Conservation (phyloP, 2,329 filamentous ascomycete species). For the Colletotrichum gigasporum region DNA sequence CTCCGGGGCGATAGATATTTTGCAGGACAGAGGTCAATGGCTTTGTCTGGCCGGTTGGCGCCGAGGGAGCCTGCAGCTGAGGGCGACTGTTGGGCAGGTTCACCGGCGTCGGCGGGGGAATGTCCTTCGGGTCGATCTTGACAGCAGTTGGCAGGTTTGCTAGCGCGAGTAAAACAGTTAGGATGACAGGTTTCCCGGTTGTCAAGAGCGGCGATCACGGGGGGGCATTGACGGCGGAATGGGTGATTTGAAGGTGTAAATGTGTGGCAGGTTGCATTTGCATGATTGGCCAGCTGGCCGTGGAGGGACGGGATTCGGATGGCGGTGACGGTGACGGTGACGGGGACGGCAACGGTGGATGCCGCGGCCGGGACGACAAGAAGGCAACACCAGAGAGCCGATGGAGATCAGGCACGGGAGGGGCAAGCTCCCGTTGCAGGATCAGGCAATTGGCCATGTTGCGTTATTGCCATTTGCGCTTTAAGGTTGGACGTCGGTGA, state of each 20-base stretch:
- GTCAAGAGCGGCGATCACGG: background rate
- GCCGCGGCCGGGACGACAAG: conserved; percentile 18
- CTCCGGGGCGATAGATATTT: conserved; percentile 60
- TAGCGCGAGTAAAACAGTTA: conserved; percentile 34
- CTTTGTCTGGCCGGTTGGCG: conserved; percentile 36
- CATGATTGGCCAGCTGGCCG: background rate
- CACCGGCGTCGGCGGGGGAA: conserved; percentile 66
- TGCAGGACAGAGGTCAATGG: conserved; percentile 62
- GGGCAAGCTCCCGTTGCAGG: conserved; percentile 39
- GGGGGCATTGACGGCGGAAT: no score
- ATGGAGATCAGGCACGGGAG: conserved; percentile 27
- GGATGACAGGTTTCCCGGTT: background rate
- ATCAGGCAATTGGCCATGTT: no score
- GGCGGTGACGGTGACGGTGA: background rate
- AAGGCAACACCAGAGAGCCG: background rate
- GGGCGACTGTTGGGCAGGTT: conserved; percentile 57
- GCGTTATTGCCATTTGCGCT: conserved; percentile 31
- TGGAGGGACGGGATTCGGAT: background rate
- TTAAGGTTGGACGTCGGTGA: background rate
- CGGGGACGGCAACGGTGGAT: conserved; percentile 15
- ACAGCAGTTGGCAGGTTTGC: conserved; percentile 36
- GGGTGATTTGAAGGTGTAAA: background rate
- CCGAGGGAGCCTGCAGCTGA: conserved; percentile 30
- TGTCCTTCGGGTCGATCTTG: conserved; percentile 56
- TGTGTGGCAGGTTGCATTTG: no score